Evolutionary conservation across 2,329 filamentous ascomycete genomes (phyloP), one percentile per base, ranked within the genome.

Genomic region (Claviceps spartinae): DNA sequence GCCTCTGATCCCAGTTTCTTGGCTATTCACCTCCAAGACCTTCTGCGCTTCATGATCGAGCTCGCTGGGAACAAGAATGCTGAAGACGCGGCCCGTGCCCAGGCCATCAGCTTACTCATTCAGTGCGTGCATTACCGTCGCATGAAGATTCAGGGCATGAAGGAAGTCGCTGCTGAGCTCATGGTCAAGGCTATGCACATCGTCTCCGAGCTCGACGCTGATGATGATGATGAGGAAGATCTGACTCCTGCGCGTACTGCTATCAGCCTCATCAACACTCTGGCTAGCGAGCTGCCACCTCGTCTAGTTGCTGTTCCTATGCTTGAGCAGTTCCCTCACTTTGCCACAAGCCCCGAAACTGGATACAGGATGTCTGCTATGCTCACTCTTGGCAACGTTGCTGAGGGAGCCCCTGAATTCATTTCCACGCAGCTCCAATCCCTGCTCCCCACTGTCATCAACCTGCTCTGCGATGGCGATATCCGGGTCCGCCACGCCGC

Each of bases 371-470:
- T 91, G 69, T 90, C 91, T 51, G 90, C 87, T 69, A 93, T 97
- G 64, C 77, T 97, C 56, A 85, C 91, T 48, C 79, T 98, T 5
- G 91, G 91, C 54, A 94, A 91, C 74, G 91, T 88, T 60, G 91
- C 95, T 50, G 93, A 97, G 74, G 93, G 93, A 60, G 91, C 93
- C 34, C 93, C 93, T 16, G 93, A 98, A 68, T 98, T 97, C 70
- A 89, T 97, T 63, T 88, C 88, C 57, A 95, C 90, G 20, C 93
- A 98, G 70, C 80, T 97, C 56, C 78, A 85, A 62, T 79, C 85
- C 58, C 85, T 97, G 58, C 81, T 97, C 66, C 93, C 93, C 48
- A 77, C 87, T 60, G 82, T 97, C 54, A 76, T 96, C 53, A 82
- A 81, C 62, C 78, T 97, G 8, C 80, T 98, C 41, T 78, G 88